These are phyloP conservation scores for Pseudocercospora vitis DNA, from an alignment of 2,329 filamentous ascomycete species.

Conservation along the genomic window DNA sequence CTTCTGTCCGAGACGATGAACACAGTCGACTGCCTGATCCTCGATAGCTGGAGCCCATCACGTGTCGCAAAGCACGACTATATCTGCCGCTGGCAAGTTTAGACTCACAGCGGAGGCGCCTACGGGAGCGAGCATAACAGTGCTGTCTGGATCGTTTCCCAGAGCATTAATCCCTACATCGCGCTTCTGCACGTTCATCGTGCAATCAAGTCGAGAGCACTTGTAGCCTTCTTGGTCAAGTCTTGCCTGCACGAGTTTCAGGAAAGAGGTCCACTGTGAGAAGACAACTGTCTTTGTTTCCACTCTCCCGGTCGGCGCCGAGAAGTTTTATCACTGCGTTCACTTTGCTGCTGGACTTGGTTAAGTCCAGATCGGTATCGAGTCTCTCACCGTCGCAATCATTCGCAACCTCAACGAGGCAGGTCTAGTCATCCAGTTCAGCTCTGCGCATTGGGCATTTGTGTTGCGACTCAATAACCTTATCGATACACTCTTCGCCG, in stretches of 20 bases:
- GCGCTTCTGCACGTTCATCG: conserved; percentile 69
- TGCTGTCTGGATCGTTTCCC: conserved; percentile 65
- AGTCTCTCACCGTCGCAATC: conserved; percentile 43
- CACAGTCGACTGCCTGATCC: conserved; percentile 85
- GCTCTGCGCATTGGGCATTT: conserved; percentile 85
- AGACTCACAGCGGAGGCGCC: conserved; percentile 81
- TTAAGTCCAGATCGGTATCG: conserved; percentile 51
- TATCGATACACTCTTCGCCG: conserved; percentile 70
- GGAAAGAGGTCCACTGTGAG: conserved; percentile 74
- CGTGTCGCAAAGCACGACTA: conserved; percentile 77
- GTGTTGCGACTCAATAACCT: conserved; percentile 70
- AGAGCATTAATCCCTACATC: conserved; percentile 70
- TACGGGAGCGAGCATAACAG: conserved; percentile 77
- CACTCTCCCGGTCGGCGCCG: conserved; percentile 60
- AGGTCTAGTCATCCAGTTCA: conserved; percentile 58
- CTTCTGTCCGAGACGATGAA: conserved; percentile 81
- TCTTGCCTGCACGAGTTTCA: conserved; percentile 69
- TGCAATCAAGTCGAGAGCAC: conserved; percentile 75
- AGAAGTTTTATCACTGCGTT: conserved; percentile 75
- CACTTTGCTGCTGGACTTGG: conserved; percentile 76
- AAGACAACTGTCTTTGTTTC: conserved; percentile 72
- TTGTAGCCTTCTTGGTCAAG: conserved; percentile 61
- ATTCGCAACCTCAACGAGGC: conserved; percentile 65
- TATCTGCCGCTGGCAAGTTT: conserved; percentile 82
- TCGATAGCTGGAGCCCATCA: conserved; percentile 91